Base-by-base conservation (phyloP, 2,329 filamentous ascomycete species). In the Colletotrichum cuscutae region DNA sequence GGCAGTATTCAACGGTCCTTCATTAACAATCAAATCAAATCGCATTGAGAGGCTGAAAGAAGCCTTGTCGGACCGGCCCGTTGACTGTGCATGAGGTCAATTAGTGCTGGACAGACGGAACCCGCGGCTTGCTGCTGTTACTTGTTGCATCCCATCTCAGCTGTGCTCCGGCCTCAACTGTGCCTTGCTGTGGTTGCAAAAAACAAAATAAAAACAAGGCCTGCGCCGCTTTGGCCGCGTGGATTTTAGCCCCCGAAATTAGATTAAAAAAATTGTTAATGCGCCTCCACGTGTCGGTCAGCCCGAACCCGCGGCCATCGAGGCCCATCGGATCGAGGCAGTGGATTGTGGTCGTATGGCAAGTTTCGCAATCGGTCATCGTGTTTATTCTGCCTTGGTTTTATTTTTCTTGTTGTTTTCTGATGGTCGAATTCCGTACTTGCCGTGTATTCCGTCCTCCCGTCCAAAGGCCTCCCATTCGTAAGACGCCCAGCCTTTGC, bases 291-390 rank as follows among this genome's bases (percentile, higher is more conserved):
- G 60, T 35, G 46, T 26, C 61, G 61, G 46, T 13, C 61, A 53
- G 46, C 46, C 60, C 61, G 61, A 63, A 49, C 61, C 61, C 61
- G 61, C 60, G 15, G 42, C 7, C 42, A 49, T 49, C 42, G 42
- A 19, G 42, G 42, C 42, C 42, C 42, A 49, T 49, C 42, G 42
- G 15, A 49, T n/a, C 42, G 42, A 49, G 42, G 42, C 42, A 49
- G 42, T n/a, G 19, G 42, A 42, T 15, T 42, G 35, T 35, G 11
- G 9, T 35, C 32, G 37, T 42, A 49, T 49, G 42, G 42, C 42
- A 49, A n/a, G 42, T 8, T 49, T 49, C 42, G 37, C 37, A 49
- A n/a, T 49, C 19, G 19, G 42, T 42, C n/a, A 49, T 49, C 42
- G 19, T 35, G 42, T n/a, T n/a, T 6, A 42, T 42, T 42, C 37